Evolutionary conservation across 2,329 filamentous ascomycete species (phyloP), one percentile per base, ranked within the genome.

Genomic region (Aspergillus tanneri): DNA sequence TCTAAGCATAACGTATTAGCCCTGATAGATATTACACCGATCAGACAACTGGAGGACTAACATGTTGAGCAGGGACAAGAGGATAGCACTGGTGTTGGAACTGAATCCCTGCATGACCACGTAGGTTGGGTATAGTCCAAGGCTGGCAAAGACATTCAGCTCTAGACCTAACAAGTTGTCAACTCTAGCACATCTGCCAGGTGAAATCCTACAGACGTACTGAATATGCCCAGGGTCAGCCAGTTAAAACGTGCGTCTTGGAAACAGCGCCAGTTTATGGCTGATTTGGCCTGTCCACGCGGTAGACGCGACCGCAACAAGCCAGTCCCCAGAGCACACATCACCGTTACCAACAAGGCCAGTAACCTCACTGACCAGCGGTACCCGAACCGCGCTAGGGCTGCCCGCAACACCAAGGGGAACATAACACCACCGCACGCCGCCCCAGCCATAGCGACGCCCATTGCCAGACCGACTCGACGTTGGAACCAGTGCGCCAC

Each of bases 261-360:
- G 43, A 78, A 77, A 1, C 73, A 70, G 2, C 58, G 56, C 24
- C 78, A 61, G 52, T 74, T 74, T 37, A 78, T 60, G 12, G 68
- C 66, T 3, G 62, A 58, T 38, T 57, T 63, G 18, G 60, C 62
- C 47, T 63, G 60, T 1, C 62, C 64, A 38, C 57, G 63, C 0
- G 67, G 68, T 5, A 75, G 64, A 3, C 71, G 57, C 3, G 67
- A 57, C 35, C 65, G 64, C 24, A 72, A 64, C 37, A 73, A 48
- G 14, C 64, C 46, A 18, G 66, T 70, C 1, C 63, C 67, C 10
- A 66, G n/a, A 1, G 58, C 49, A 47, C 68, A 64, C 47, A 68
- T 59, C 4, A 59, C 57, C 6, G 66, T 45, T 11, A 71, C 61
- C 8, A 72, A 49, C 34, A 73, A 64, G 0, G 63, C 71, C 1